Percentiles rank a stretch among this genome's conserved stretches.
These are phyloP conservation scores for Ramalina intermedia DNA, from an alignment of 495 filamentous ascomycete genomes.

Conservation along the genomic window DNA sequence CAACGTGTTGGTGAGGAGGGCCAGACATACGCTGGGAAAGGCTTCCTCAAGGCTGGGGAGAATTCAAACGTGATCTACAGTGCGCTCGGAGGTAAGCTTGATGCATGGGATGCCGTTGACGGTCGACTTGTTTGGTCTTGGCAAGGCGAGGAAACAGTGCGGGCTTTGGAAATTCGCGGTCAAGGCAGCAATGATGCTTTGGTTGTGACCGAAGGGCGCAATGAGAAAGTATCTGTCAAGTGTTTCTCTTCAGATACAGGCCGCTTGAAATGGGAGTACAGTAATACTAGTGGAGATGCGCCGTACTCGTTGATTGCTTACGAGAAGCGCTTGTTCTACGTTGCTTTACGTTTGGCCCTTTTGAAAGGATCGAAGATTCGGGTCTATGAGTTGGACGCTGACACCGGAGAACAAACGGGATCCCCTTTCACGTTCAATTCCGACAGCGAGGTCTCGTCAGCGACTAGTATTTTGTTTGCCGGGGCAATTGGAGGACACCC, in stretches of 20 bases:
- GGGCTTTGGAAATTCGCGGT: conserved; percentile 54
- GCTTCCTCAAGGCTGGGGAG: conserved; percentile 56
- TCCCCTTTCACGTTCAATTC: conserved; percentile 48
- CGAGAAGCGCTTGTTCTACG: conserved; percentile 55
- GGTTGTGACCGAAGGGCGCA: conserved; percentile 35
- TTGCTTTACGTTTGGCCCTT: conserved; percentile 55
- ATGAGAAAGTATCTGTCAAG: conserved; percentile 42
- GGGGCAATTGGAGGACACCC: conserved; percentile 74
- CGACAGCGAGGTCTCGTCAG: conserved; percentile 53
- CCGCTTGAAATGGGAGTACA: conserved; percentile 4
- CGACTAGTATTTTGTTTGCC: conserved; percentile 60
- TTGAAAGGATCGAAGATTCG: conserved; percentile 57
- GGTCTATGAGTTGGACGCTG: conserved; percentile 53
- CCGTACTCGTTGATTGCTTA: conserved; percentile 72
- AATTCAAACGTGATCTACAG: conserved; percentile 59
- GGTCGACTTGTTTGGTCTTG: conserved; percentile 65
- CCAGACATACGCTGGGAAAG: conserved; percentile 21
- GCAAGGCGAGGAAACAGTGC: conserved; percentile 41
- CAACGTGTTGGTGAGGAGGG: conserved; percentile 43
- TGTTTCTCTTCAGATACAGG: background rate
- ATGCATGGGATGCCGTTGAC: conserved; percentile 71
- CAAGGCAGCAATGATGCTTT: too few species aligned
- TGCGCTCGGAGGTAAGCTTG: conserved; percentile 49
- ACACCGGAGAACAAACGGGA: conserved; percentile 51
- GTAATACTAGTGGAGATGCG: conserved; percentile 40